Conservation (phyloP, 2,329 filamentous ascomycete species). For the Tothia fuscella region DNA sequence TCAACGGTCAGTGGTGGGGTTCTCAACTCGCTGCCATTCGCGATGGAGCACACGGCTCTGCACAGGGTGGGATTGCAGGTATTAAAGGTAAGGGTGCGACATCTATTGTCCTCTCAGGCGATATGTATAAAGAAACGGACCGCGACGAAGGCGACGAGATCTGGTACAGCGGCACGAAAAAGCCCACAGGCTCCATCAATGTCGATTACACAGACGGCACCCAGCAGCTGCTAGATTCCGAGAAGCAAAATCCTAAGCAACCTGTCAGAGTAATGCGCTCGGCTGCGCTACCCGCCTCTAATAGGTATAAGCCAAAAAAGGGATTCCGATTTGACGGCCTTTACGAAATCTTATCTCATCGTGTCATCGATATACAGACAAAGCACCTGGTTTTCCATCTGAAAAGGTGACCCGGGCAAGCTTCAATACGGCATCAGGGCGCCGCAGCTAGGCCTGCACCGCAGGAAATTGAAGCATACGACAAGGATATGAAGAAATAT, state of each 20-base stretch:
- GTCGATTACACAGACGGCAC: conserved; percentile 28
- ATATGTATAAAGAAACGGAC: conserved; percentile 20
- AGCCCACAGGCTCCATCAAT: conserved; percentile 23
- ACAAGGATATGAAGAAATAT: conserved; percentile 6
- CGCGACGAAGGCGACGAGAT: conserved; percentile 38
- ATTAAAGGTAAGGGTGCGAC: conserved; percentile 34
- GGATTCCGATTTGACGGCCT: conserved; percentile 49
- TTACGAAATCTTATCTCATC: conserved; percentile 33
- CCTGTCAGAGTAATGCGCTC: conserved; percentile 42
- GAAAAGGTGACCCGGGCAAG: conserved; percentile 30
- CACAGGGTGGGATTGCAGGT: conserved; percentile 41
- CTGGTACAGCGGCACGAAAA: conserved; percentile 39
- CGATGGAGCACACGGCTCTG: conserved; percentile 41
- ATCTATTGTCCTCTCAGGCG: conserved; percentile 41
- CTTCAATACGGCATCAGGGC: conserved; percentile 34
- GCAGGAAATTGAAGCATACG: conserved; percentile 21
- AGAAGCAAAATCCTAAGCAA: conserved; percentile 20
- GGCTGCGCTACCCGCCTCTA: conserved; percentile 21
- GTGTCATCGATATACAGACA: conserved; percentile 28
- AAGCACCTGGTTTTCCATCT: conserved; percentile 38
- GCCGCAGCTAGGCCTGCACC: conserved; percentile 32
- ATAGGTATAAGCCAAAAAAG: conserved; percentile 31
- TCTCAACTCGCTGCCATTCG: conserved; percentile 38
- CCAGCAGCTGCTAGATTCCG: conserved; percentile 29
- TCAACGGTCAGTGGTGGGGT: conserved; percentile 44